Evolutionary conservation across 2,329 filamentous ascomycete species (phyloP).

Genomic region (Byssochlamys sp.): DNA sequence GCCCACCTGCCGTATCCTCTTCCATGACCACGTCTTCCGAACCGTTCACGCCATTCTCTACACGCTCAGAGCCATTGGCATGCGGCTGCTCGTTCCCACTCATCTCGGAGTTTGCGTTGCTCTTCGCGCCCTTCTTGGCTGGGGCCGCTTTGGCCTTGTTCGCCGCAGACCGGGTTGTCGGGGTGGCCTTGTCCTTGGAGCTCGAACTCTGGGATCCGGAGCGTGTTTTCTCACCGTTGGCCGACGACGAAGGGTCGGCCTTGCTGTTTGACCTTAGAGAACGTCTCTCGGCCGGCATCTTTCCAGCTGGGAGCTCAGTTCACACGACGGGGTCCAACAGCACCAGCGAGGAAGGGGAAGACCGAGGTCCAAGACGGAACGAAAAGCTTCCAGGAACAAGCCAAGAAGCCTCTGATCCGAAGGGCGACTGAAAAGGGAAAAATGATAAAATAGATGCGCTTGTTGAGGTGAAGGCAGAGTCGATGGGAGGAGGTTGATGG

Average conservation of each 20-base stretch:
- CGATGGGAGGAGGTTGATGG: constrained; percentile 13
- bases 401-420: neutral
- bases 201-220: constrained; percentile 36
- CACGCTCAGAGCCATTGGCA: constrained; percentile 57
- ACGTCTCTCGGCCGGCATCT: constrained; percentile 40
- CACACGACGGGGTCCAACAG: constrained; percentile 4
- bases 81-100: constrained; percentile 64
- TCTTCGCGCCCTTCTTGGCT: constrained; percentile 29
- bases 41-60: constrained; percentile 57
- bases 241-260: constrained; percentile 36
- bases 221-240: constrained; percentile 38
- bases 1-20: constrained; percentile 48
- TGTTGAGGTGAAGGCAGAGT: constrained; percentile 5
- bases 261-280: constrained; percentile 40
- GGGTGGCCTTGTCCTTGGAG: constrained; percentile 37
- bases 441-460: constrained; percentile 10
- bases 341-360: constrained; percentile 2
- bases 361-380: constrained; percentile 1
- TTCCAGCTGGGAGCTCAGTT: constrained; percentile 27
- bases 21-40: constrained; percentile 64
- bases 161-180: constrained; percentile 32
- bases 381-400: neutral
- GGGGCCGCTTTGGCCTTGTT: constrained; percentile 30
- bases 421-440: neutral
- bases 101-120: constrained; percentile 42